These are phyloP conservation scores for Ophiocordyceps australis DNA, from an alignment of 2,329 filamentous ascomycete species.

Conservation along the genomic window DNA sequence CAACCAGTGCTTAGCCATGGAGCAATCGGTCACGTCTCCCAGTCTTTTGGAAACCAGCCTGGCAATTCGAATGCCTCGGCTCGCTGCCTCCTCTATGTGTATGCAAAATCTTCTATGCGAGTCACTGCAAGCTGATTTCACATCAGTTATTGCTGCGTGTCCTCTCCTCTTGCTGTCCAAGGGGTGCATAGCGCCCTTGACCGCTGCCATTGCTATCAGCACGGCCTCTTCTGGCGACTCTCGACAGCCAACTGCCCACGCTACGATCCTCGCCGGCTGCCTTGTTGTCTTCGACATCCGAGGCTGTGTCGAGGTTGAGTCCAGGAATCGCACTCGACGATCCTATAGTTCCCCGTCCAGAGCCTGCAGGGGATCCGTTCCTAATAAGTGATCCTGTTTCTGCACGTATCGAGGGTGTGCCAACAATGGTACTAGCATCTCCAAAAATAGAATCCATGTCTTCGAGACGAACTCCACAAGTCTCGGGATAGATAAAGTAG, in stretches of 20 bases:
- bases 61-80: not conserved
- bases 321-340: conserved; percentile 58
- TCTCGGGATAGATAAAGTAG: conserved; percentile 95
- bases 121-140: conserved; percentile 3
- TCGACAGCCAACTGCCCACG: conserved; percentile 30
- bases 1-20: too few species aligned
- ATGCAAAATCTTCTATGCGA: conserved; percentile 15
- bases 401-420: conserved; percentile 52
- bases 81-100: conserved; percentile 18
- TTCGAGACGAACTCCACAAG: conserved; percentile 83
- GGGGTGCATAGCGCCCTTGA: conserved; percentile 21
- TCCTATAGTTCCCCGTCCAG: conserved; percentile 42
- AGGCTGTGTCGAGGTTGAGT: conserved; percentile 58
- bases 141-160: conserved; percentile 9
- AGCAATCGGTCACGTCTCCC: not conserved
- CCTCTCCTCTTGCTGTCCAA: conserved; percentile 21
- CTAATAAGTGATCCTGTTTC: conserved; percentile 74
- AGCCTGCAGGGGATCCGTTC: conserved; percentile 54
- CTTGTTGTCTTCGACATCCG: conserved; percentile 34
- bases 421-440: conserved; percentile 68
- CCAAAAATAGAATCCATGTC: conserved; percentile 95
- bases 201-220: conserved; percentile 18
- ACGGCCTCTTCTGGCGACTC: conserved; percentile 19
- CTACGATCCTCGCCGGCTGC: conserved; percentile 23
- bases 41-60: not conserved